Base-by-base conservation (phyloP, 164 flowering plant genomes). In the Tetracentron sinense region DNA sequence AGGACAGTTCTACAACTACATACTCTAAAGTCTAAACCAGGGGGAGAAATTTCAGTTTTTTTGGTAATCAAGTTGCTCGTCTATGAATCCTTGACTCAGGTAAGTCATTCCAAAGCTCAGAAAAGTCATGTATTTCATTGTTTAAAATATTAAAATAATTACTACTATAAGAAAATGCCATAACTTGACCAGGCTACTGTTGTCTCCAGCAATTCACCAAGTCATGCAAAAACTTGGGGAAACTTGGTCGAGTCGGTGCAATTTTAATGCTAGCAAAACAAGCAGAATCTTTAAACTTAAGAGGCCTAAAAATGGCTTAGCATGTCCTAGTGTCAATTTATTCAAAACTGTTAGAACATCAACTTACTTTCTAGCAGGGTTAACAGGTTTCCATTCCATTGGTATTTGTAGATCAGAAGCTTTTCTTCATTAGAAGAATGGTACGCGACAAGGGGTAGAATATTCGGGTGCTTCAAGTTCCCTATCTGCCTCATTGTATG, bases 391-490 rank as follows among this genome's bases (percentile, higher is more conserved):
- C 84, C 83, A 59, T 73, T 77, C 33, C 52, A 75, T 57, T 86
- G 87, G 53, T 72, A 82, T 63, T 72, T 73, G 78, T 83, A 83
- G 38, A 86, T 69, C 30, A 86, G 71, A 54, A 83, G 78, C 51
- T 76, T 86, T 50, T 83, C 84, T 25, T 79, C 80, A 33, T 58
- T 25, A 2, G 78, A 69, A 19, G 79, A 78, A 72, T 70, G 68
- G 69, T 68, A 83, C 7, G 70, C 86, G 12, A 78, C 72, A 2
- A 83, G 79, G 2, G 85, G 80, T 10, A 81, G 72, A 50, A 86
- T 70, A 54, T 86, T 86, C 29, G 78, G 79, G 71, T 86, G 91
- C 73, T 75, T 76, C 74, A 83, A 26, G 57, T 74, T 73, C 38
- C 88, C 86, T 1, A 86, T 69, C 60, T 59, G 62, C 60, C 53